Evolutionary conservation across 345 rosid species (phyloP).

Genomic region (Rubroshorea leprosula): DNA sequence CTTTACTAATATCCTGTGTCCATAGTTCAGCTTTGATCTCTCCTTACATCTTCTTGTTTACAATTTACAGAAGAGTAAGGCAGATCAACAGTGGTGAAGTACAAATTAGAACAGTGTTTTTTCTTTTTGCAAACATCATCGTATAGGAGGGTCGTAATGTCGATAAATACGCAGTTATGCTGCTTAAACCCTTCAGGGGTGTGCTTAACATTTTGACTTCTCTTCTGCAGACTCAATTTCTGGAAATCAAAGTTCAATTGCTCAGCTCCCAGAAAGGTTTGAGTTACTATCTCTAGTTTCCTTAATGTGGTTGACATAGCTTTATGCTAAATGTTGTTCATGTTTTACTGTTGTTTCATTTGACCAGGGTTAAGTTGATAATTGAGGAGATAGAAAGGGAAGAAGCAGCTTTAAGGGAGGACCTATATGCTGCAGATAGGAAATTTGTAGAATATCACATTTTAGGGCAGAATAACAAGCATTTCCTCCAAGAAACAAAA

Average conservation of each 20-base stretch:
- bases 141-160: not conserved
- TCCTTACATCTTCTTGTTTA: conserved; percentile 2
- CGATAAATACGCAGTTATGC: not conserved
- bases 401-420: conserved; percentile 81
- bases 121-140: too few species aligned
- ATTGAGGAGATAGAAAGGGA: conserved; percentile 96
- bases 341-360: not conserved
- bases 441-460: conserved; percentile 90
- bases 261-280: conserved; percentile 95
- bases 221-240: conserved; percentile 58
- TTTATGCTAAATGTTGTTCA: not conserved
- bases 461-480: too few species aligned
- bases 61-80: not conserved
- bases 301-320: conserved; percentile 3
- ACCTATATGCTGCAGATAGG: conserved; percentile 90
- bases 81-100: not conserved
- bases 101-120: not conserved
- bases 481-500: too few species aligned
- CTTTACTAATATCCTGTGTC: conserved; percentile 1
- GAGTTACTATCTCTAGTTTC: conserved; percentile 15
- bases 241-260: conserved; percentile 60
- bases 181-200: not conserved
- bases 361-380: conserved; percentile 79
- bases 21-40: conserved; percentile 3
- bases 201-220: not conserved